phyloP scores from a whole-genome alignment of 768 basidiomycete genomes.

The Tremella mesenterica region DNA sequence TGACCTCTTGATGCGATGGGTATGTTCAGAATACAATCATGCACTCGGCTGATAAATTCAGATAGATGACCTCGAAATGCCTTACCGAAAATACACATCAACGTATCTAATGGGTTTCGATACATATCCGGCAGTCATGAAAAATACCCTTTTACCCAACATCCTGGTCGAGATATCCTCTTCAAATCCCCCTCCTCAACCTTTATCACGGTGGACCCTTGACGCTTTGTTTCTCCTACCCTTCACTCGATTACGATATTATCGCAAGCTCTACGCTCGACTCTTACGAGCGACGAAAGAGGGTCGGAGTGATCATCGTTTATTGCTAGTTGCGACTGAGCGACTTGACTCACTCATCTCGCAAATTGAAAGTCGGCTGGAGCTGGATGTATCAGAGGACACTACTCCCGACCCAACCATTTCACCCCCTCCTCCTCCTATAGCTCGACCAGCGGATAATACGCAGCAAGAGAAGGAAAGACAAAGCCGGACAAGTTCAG shows the following conservation, averaged over 20 bases:
- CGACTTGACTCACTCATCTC: slow-evolving; percentile 66
- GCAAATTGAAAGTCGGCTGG: slow-evolving; percentile 56
- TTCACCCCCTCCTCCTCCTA: slow-evolving; percentile 4
- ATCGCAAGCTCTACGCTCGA: slow-evolving; percentile 77
- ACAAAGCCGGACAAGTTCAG: slow-evolving; percentile 28
- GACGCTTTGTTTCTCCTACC: slow-evolving; percentile 84
- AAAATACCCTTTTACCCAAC: slow-evolving; percentile 61
- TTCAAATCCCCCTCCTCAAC: slow-evolving; percentile 54
- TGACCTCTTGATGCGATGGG: slow-evolving; percentile 95
- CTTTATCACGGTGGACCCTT: slow-evolving; percentile 58
- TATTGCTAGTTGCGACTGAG: slow-evolving; percentile 70
- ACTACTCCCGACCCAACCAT: slow-evolving; percentile 5
- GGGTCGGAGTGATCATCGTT: slow-evolving; percentile 73
- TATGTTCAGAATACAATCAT: slow-evolving; percentile 45
- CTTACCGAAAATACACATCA: slow-evolving; percentile 72
- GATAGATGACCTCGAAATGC: slow-evolving; percentile 84
- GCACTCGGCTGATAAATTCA: slow-evolving; percentile 40
- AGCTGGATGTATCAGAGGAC: slow-evolving; percentile 50
- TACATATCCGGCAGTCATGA: slow-evolving; percentile 66
- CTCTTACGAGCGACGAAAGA: slow-evolving; percentile 77
- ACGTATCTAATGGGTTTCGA: slow-evolving; percentile 73
- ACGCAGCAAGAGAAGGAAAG: slow-evolving; percentile 32
- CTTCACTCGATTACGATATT: slow-evolving; percentile 74
- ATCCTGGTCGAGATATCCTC: slow-evolving; percentile 64
- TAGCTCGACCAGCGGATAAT: slow-evolving; percentile 18